Evolutionary conservation across 1,139 yeast genomes (phyloP).

Genomic region (Hemisphaericaspora xylanilytica): DNA sequence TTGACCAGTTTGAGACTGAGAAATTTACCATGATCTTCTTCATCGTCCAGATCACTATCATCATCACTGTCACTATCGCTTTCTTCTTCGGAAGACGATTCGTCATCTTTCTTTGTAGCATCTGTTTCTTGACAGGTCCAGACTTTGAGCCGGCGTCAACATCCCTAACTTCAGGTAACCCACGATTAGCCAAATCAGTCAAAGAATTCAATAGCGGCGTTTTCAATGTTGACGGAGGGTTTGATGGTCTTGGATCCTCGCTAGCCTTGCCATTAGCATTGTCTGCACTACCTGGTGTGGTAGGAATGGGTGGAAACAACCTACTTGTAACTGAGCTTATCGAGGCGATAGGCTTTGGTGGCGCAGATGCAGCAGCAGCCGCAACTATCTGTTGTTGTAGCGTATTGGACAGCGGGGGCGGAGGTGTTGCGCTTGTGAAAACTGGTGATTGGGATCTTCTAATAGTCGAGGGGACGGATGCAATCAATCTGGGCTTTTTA

Average conservation of each 20-base stretch:
- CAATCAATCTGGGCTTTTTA: slow-evolving; percentile 17
- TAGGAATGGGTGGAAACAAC: background rate
- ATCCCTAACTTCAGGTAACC: slow-evolving; percentile 64
- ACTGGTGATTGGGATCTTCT: slow-evolving; percentile 8
- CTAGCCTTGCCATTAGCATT: background rate
- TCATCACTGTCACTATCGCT: slow-evolving; percentile 15
- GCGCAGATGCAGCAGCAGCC: background rate
- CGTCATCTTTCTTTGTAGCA: slow-evolving; percentile 2
- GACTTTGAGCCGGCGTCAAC: background rate
- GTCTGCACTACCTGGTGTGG: background rate
- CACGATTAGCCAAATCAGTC: slow-evolving; percentile 54
- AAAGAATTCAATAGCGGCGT: slow-evolving; percentile 47
- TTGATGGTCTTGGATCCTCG: slow-evolving; percentile 2
- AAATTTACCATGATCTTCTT: slow-evolving; percentile 37
- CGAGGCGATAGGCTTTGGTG: background rate
- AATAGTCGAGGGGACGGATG: slow-evolving; percentile 13
- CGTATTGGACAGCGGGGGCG: slow-evolving; percentile 1
- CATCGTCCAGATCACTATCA: slow-evolving; percentile 18
- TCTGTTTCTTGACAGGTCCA: too few relatives aligned
- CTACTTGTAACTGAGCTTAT: background rate
- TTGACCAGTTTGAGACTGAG: slow-evolving; percentile 9
- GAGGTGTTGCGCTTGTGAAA: slow-evolving; percentile 3
- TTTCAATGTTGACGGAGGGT: slow-evolving; percentile 10
- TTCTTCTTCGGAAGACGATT: slow-evolving; percentile 19
- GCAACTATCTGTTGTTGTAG: slow-evolving; percentile 1